Evolutionary conservation across 495 filamentous ascomycete genomes (phyloP).

Genomic region (Aspergillus indologenus): DNA sequence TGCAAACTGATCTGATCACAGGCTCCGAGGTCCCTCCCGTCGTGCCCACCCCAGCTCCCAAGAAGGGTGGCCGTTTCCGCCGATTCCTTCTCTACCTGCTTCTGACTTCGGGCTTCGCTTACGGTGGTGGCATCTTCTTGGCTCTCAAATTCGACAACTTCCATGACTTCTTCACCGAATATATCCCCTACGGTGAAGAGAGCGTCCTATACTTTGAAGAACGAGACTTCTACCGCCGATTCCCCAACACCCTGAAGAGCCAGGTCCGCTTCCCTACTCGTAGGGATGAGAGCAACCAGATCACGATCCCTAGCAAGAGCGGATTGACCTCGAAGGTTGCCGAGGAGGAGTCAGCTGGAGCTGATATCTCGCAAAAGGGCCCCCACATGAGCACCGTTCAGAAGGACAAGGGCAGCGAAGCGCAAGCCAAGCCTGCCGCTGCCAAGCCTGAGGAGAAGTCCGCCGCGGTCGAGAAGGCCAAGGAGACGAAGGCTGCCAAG

Average conservation of each 20-base stretch:
- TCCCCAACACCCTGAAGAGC: slow-evolving; percentile 66
- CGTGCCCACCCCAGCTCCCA: slow-evolving; percentile 54
- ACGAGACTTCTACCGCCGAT: slow-evolving; percentile 85
- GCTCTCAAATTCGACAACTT: slow-evolving; percentile 94
- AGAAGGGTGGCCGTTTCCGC: slow-evolving; percentile 67
- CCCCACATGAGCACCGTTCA: slow-evolving; percentile 46
- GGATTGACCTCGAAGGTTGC: slow-evolving; percentile 81
- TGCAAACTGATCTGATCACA: slow-evolving; percentile 20
- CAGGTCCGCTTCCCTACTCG: slow-evolving; percentile 42
- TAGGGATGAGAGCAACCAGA: slow-evolving; percentile 62
- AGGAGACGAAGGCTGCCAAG: slow-evolving; percentile 41
- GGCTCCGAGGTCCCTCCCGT: slow-evolving; percentile 26
- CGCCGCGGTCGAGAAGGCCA: slow-evolving; percentile 39
- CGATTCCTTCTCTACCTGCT: slow-evolving; percentile 70
- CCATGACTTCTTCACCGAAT: slow-evolving; percentile 99
- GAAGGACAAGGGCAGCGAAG: slow-evolving; percentile 24
- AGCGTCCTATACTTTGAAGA: slow-evolving; percentile 97
- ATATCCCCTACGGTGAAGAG: slow-evolving; percentile 91
- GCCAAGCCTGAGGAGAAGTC: slow-evolving; percentile 37
- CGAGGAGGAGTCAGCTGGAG: slow-evolving; percentile 49
- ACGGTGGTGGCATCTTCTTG: slow-evolving; percentile 85
- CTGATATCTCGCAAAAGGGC: slow-evolving; percentile 44
- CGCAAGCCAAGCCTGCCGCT: slow-evolving; percentile 17
- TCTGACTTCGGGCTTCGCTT: slow-evolving; percentile 69
- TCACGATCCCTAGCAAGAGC: slow-evolving; percentile 81